Evolutionary conservation across 139 green algal genomes (phyloP), one percentile per base, ranked within the genome.

Genomic region (Gonium pectorale): DNA sequence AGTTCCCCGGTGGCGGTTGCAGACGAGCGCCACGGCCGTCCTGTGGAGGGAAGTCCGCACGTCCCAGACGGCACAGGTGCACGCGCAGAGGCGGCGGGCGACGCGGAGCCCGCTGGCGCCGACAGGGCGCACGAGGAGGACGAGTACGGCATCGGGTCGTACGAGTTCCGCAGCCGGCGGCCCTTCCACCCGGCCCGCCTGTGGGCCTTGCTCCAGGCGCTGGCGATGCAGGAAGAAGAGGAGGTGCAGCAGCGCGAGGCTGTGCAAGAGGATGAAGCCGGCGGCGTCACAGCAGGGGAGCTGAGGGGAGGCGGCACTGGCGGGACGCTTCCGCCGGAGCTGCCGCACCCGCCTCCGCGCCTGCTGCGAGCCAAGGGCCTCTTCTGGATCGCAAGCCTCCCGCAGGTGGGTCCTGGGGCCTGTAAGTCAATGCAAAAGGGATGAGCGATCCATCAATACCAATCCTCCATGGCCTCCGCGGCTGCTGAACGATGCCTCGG

Each of bases 121-220:
- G 43, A 35, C 7, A 51, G 62, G 33, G 77, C 77, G 27, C 41
- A 73, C 37, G 87, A 91, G 46, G 79, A 79, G 69, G 88, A 90
- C 22, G 79, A 86, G 60, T 91, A 89, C 72, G 88, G 79, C 69
- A 91, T 91, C 35, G 31, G 70, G 19, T 83, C 75, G 40, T 54
- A 88, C 7, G 85, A 88, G 74, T 90, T 86, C 43, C 41, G 62
- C 22, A 70, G 77, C 41, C 52, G 44, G 2, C 44, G 44, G 59
- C 88, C 88, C 5, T 90, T 91, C 62, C 88, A 91, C 52, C 85
- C 84, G 33, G 63, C 5, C 19, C 54, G 80, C 2, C 44, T 88
- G 46, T 80, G 69, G 68, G 80, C 68, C 6, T 31, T 86, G 24
- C 67, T 86, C 38, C 38, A 56, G 31, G 78, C 44, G 13, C 31